These are phyloP conservation scores for Raphanus hybrid DNA, from an alignment of 441 rosid species.

Conservation along the genomic window DNA sequence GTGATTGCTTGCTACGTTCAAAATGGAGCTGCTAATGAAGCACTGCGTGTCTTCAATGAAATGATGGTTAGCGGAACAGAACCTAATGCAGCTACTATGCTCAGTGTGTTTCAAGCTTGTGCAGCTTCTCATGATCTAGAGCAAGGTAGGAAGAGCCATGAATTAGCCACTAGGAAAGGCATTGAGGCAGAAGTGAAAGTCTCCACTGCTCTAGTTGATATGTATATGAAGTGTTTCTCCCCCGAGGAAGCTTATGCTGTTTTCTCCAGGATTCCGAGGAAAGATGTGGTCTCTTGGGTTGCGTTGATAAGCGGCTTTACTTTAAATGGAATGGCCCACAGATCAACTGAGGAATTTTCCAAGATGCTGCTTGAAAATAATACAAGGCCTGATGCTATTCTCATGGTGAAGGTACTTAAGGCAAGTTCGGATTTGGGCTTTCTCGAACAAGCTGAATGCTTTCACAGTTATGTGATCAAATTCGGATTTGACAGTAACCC, in stretches of 20 bases:
- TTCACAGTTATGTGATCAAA: slow-evolving; percentile 54
- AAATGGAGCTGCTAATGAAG: slow-evolving; percentile 47
- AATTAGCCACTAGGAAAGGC: slow-evolving; percentile 46
- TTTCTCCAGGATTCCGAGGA: slow-evolving; percentile 51
- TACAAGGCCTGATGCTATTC: slow-evolving; percentile 56
- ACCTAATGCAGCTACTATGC: slow-evolving; percentile 50
- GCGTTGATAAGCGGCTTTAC: slow-evolving; percentile 61
- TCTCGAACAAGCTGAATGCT: slow-evolving; percentile 55
- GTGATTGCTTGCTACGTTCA: slow-evolving; percentile 50
- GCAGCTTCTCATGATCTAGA: slow-evolving; percentile 49
- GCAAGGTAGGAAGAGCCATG: slow-evolving; percentile 55
- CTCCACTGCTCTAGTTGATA: slow-evolving; percentile 57
- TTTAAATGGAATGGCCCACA: slow-evolving; percentile 52
- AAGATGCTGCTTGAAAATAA: slow-evolving; percentile 45
- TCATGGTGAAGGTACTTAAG: slow-evolving; percentile 60
- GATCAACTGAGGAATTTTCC: slow-evolving; percentile 49
- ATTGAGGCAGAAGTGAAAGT: slow-evolving; percentile 46
- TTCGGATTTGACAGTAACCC: slow-evolving; percentile 50
- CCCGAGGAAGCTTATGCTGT: slow-evolving; percentile 53
- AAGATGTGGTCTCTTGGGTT: slow-evolving; percentile 65
- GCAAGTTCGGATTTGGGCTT: slow-evolving; percentile 58
- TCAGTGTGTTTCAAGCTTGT: slow-evolving; percentile 57
- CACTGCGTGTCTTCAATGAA: slow-evolving; percentile 47
- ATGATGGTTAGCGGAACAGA: slow-evolving; percentile 48
- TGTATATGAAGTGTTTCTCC: slow-evolving; percentile 65